Conservation (phyloP, 73 alveolate genomes). For the Breviolum minutum region DNA sequence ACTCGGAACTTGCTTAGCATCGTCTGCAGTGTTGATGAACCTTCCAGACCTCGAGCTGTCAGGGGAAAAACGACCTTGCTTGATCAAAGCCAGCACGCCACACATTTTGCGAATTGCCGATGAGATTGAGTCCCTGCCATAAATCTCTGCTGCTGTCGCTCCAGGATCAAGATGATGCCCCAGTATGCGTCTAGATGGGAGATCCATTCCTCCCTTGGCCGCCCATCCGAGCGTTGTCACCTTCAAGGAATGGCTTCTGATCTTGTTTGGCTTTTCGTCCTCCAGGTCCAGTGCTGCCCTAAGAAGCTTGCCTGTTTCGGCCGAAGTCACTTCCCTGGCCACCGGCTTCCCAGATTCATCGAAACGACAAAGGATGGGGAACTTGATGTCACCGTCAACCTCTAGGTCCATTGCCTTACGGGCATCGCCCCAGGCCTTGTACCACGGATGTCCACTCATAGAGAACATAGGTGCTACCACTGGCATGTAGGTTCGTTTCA, state of each 20-base stretch:
- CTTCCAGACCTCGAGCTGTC: neutral
- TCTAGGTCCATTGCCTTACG: neutral
- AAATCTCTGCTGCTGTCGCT: neutral
- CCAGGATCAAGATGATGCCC: neutral
- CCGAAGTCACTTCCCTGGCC: neutral
- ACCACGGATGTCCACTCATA: neutral
- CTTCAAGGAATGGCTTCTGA: neutral
- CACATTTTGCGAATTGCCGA: neutral
- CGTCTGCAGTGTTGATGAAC: too few relatives aligned
- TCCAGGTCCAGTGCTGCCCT: neutral
- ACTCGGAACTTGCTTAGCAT: too few relatives aligned
- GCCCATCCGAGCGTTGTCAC: constrained; percentile 15
- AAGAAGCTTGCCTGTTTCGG: neutral
- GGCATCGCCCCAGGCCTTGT: neutral
- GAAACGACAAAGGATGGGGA: neutral
- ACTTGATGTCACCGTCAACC: neutral
- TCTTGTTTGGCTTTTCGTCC: neutral
- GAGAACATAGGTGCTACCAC: constrained; percentile 14
- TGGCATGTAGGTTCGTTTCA: neutral
- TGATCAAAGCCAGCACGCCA: neutral
- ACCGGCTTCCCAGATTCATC: neutral
- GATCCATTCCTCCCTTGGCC: neutral
- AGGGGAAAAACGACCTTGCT: neutral
- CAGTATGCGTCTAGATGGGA: neutral
- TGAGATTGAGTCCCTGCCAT: neutral